Evolutionary conservation across 148 eudicot species (phyloP), one percentile per base, ranked within the genome.

Genomic region (Euryodendron excelsum): DNA sequence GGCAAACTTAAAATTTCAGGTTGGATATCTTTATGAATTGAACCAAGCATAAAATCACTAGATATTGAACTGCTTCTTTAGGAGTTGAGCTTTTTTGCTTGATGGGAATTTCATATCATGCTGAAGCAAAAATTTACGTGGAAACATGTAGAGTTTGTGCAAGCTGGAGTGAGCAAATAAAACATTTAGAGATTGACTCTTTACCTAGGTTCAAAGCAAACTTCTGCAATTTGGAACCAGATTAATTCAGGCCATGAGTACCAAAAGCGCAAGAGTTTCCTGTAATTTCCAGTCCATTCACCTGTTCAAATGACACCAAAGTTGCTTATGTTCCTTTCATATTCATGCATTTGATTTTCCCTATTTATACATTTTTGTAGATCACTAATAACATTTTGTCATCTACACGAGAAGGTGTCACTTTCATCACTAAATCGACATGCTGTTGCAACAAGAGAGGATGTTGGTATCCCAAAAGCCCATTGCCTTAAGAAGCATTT

Each of bases 351-450:
- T n/a, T 21, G 27, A 2, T 50, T 66, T 66, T 61, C 2, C 27
- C 4, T 44, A 41, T 33, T n/a, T 64, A 1, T n/a, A 20, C 13
- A 9, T 4, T 20, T 73, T 52, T 36, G 21, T 45, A 36, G 4
- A 34, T 64, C 45, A 8, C 28, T 30, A 17, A 77, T 47, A 25
- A 53, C 30, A 39, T 73, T 66, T 28, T 33, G 14, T 79, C 25
- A 41, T 80, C 13, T 80, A 53, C 45, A 45, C 80, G 72, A 62
- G 63, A 75, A 94, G 99, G 99, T 96, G 76, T 93, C 99, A 18
- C 92, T 96, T 80, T 96, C 99, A 76, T 93, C 99, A 47, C 91
- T 96, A 81, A 96, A 96, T 79, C 89, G 99, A 71, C 99, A 96
- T 81, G 94, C 99, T 76, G 97, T 96, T 85, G 99, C 99, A 44